Evolutionary conservation across 495 filamentous ascomycete species (phyloP), one percentile per base, ranked within the genome.

Genomic region (Poronia punctata): DNA sequence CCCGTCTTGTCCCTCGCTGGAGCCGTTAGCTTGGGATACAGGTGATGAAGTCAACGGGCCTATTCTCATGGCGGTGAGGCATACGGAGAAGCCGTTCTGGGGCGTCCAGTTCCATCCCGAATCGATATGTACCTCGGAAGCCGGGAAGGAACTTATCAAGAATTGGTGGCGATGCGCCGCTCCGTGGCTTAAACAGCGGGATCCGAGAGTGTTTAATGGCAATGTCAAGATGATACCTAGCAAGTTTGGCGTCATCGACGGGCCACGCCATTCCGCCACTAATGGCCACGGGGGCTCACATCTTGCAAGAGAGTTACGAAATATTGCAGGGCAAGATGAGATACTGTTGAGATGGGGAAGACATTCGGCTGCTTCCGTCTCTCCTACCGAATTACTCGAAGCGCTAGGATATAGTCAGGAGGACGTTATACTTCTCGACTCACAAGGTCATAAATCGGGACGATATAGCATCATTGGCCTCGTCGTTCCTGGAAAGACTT

Each of bases 101-200:
- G 85, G 76, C 0, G 67, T 89, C 15, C 84, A 89, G 45, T 88
- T 83, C 54, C 84, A 89, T 50, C 84, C 85, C 0, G 84, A 89
- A 56, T 86, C 82, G 0, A 79, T 84, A 46, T 87, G 84, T 54
- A 85, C 84, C 9, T 70, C 66, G 25, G 48, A 64, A 7, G 67
- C 72, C 15, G 78, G 82, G 17, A 64, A 52, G n/a, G 48, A 57
- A 16, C 52, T 88, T 19, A 59, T 89, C 5, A 49, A 54, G 17
- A 81, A 78, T 36, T 89, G 84, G 79, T 87, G 82, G 75, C 48
- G 11, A 14, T 7, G 28, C 11, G 28, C 28, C 5, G 28, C 11
- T 5, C 4, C 5, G 5, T 31, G 28, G 28, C 28, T 31, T n/a
- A 4, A 5, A 4, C 28, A 31, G 11, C 5, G 28, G 16, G 28